A percentile compares a stretch with the other conserved stretches of the same genome.
phyloP scores from a whole-genome alignment of 192 early-diverging fungal species.

The Podila epicladia region DNA sequence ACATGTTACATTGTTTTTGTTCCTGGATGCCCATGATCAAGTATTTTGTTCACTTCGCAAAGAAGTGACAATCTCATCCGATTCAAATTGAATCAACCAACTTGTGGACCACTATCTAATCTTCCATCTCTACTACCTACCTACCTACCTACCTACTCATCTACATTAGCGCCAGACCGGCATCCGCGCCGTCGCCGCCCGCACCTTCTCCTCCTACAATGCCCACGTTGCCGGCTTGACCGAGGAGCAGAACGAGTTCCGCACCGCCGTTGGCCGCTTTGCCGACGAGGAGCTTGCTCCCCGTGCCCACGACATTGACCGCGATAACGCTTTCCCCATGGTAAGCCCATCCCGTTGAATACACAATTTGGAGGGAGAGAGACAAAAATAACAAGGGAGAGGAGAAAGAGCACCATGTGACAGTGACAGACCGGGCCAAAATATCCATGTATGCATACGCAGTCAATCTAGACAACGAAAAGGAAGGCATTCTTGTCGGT shows the following conservation, averaged over 20 bases:
- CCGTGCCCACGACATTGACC: conserved; percentile 84
- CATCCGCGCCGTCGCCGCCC: conserved; percentile 26
- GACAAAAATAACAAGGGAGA: no score
- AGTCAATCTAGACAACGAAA: no score
- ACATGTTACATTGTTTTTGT: not conserved
- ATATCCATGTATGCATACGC: no score
- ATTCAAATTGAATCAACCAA: no score
- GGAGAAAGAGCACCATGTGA: not conserved
- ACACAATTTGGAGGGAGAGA: no score
- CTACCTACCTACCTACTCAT: not conserved
- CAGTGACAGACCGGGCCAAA: not conserved
- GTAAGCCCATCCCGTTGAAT: conserved; percentile 16
- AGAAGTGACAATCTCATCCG: no score
- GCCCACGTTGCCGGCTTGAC: conserved; percentile 79
- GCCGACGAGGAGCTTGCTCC: conserved; percentile 84
- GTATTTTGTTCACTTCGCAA: no score
- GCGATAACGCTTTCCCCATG: conserved; percentile 88
- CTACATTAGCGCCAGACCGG: conserved; percentile 27
- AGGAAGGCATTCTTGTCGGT: no score
- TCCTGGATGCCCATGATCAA: no score
- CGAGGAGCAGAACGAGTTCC: conserved; percentile 77
- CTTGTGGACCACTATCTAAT: not conserved
- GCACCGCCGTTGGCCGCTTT: conserved; percentile 78
- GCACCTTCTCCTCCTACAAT: conserved; percentile 69
- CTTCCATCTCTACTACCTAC: not conserved